Conservation (phyloP, 768 basidiomycete genomes). For the Lyophyllum shimeji region DNA sequence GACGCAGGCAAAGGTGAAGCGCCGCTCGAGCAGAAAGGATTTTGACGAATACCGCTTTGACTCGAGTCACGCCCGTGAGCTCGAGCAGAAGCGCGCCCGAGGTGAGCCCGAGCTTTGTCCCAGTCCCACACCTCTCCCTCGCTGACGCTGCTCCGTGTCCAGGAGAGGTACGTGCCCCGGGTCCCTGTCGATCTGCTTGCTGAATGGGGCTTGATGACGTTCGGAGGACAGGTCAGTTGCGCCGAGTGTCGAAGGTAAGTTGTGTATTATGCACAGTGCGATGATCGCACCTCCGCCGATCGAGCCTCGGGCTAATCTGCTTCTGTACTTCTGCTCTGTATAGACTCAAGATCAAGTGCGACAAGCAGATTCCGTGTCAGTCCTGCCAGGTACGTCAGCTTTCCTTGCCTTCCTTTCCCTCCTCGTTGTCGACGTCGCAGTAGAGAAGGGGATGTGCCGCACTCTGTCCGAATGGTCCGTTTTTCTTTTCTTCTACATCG, state of each 20-base stretch:
- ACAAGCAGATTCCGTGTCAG: constrained; percentile 80
- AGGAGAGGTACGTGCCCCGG: constrained; percentile 28
- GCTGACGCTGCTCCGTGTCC: constrained; percentile 6
- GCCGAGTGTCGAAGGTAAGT: constrained; percentile 72
- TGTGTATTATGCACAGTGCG: constrained; percentile 50
- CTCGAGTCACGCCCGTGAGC: constrained; percentile 57
- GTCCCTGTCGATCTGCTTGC: not conserved
- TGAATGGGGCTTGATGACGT: constrained; percentile 11
- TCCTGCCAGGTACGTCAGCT: constrained; percentile 58
- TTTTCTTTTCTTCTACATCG: not conserved
- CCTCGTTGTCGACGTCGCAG: not conserved
- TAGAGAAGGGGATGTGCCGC: constrained; percentile 68
- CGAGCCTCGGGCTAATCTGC: constrained; percentile 2
- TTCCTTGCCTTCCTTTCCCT: not conserved
- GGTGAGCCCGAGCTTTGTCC: constrained; percentile 31
- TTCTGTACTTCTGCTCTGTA: constrained; percentile 11
- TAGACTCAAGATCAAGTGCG: constrained; percentile 79
- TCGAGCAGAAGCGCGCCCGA: constrained; percentile 72
- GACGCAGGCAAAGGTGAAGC: constrained; percentile 48
- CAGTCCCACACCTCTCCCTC: not conserved
- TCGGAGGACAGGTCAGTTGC: constrained; percentile 66
- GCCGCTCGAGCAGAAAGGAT: constrained; percentile 49
- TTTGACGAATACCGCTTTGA: constrained; percentile 51
- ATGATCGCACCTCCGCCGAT: constrained; percentile 39
- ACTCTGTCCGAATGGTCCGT: constrained; percentile 68